Conservation (phyloP, 31 red algal genomes). For the Porphyra umbilicalis region DNA sequence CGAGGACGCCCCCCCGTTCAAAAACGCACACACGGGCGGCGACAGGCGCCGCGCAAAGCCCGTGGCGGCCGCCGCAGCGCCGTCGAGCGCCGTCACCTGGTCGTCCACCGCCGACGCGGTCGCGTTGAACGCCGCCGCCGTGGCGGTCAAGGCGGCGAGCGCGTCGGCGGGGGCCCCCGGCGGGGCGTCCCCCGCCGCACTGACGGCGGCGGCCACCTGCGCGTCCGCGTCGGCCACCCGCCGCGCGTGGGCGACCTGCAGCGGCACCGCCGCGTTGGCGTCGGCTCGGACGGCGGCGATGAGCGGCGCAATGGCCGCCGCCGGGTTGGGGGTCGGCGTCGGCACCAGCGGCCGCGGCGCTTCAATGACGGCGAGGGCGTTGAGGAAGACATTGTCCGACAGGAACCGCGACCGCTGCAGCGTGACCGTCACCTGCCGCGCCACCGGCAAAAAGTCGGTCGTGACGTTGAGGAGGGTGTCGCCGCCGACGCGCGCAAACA, state of each 20-base stretch:
- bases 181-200: neutral
- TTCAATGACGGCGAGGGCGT: neutral
- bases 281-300: neutral
- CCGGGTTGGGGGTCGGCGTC: neutral
- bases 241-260: neutral
- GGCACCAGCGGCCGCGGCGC: neutral
- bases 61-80: neutral
- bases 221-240: neutral
- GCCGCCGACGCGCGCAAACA: neutral
- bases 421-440: neutral
- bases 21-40: neutral
- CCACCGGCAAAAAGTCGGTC: neutral
- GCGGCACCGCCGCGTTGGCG: neutral
- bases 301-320: neutral
- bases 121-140: neutral
- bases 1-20: neutral
- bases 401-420: neutral
- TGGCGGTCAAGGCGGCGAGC: neutral
- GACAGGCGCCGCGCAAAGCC: neutral
- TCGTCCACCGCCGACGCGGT: neutral
- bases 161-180: neutral
- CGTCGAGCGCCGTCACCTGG: neutral
- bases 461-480: neutral
- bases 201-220: neutral
- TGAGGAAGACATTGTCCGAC: neutral